These are phyloP conservation scores for Dovyalis caffra DNA, from an alignment of 345 rosid species.

Conservation along the genomic window DNA sequence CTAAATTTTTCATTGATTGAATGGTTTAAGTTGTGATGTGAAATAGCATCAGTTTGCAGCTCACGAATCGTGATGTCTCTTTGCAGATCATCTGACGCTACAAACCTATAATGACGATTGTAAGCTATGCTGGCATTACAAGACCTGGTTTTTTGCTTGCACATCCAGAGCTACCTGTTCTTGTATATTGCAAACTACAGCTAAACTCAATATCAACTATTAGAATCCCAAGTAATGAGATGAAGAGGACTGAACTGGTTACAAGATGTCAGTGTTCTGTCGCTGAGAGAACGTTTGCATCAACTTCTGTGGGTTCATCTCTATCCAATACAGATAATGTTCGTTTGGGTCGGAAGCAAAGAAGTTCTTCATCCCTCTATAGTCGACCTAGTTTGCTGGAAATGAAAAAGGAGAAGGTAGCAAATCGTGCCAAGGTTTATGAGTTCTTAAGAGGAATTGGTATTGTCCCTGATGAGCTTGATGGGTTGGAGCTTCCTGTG, in stretches of 20 bases:
- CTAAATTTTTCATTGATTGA: too few relatives aligned
- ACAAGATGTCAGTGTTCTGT: slow-evolving; percentile 39
- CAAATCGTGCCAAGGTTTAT: slow-evolving; percentile 72
- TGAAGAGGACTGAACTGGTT: slow-evolving; percentile 28
- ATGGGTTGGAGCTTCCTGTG: slow-evolving; percentile 90
- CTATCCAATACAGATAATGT: slow-evolving; percentile 27
- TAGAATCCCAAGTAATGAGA: slow-evolving; percentile 32
- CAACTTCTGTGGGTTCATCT: slow-evolving; percentile 42
- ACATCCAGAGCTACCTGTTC: slow-evolving; percentile 56
- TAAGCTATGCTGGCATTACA: slow-evolving; percentile 48
- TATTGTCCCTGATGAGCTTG: slow-evolving; percentile 65
- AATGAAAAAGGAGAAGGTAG: slow-evolving; percentile 66
- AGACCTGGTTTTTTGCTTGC: slow-evolving; percentile 55
- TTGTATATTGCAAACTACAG: slow-evolving; percentile 28
- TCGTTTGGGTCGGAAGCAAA: slow-evolving; percentile 36
- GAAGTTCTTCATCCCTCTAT: slow-evolving; percentile 59
- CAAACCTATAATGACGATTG: slow-evolving; percentile 46
- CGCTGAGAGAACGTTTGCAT: slow-evolving; percentile 45
- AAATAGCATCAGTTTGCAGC: too few relatives aligned
- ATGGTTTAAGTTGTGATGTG: too few relatives aligned
- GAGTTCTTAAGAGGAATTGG: slow-evolving; percentile 68
- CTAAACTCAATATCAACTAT: slow-evolving; percentile 23
- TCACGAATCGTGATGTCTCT: not conserved
- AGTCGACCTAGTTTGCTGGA: slow-evolving; percentile 65
- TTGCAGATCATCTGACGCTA: slow-evolving; percentile 23